Evolutionary conservation across 192 early-diverging fungal species (phyloP).

Genomic region (Podochytrium sp.): DNA sequence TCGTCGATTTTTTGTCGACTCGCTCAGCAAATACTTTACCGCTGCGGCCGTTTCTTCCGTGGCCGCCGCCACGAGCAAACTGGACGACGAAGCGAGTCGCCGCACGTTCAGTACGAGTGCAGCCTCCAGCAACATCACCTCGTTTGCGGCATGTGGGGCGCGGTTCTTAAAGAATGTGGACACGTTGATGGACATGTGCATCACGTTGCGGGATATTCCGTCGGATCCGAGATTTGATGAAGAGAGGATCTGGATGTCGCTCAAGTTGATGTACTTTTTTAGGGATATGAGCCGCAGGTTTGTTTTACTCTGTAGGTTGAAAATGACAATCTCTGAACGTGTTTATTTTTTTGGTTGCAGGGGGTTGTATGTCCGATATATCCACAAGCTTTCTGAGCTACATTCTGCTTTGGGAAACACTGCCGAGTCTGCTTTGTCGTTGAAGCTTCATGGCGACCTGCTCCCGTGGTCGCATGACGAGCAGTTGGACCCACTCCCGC

Average conservation of each 20-base stretch:
- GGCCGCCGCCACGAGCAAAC: not conserved
- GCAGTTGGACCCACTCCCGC: constrained; percentile 50
- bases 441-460: constrained; percentile 71
- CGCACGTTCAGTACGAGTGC: not conserved
- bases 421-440: constrained; percentile 69
- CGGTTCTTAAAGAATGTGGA: constrained; percentile 53
- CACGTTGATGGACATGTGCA: constrained; percentile 55
- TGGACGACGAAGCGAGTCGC: not conserved
- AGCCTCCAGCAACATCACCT: not conserved
- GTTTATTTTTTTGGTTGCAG: constrained; percentile 7
- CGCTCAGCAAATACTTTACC: constrained; percentile 43
- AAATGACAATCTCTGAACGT: not conserved
- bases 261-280: constrained; percentile 71
- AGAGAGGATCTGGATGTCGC: constrained; percentile 61
- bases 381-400: constrained; percentile 62
- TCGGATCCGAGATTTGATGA: constrained; percentile 58
- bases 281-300: constrained; percentile 57
- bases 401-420: constrained; percentile 59
- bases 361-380: constrained; percentile 70
- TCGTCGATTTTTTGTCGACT: constrained; percentile 50
- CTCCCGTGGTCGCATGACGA: constrained; percentile 63
- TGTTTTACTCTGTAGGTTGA: not conserved
- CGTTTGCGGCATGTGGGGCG: constrained; percentile 31
- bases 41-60: constrained; percentile 32
- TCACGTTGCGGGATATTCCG: constrained; percentile 59